These are phyloP conservation scores for Thermoascus crustaceus DNA, from an alignment of 2,329 filamentous ascomycete genomes.

Conservation along the genomic window DNA sequence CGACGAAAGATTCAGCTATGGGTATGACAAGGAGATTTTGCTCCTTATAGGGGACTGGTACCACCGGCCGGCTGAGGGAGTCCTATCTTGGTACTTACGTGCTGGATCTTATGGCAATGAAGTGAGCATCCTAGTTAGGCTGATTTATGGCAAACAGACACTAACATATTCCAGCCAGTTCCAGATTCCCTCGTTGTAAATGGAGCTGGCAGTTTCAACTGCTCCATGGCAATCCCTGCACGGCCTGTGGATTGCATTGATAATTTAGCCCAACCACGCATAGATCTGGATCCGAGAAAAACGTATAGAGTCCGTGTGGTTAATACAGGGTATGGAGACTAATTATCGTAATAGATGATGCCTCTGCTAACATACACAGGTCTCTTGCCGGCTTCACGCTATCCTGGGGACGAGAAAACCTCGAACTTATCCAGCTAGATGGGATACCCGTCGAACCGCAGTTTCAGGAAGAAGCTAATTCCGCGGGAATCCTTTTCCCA, in stretches of 20 bases:
- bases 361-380: conserved; percentile 11
- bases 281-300: conserved; percentile 15
- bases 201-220: conserved; percentile 39
- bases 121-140: conserved; percentile 14
- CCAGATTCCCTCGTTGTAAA: conserved; percentile 44
- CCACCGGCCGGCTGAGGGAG: conserved; percentile 33
- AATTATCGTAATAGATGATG: background rate
- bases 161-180: conserved; percentile 29
- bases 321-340: conserved; percentile 33
- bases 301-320: conserved; percentile 34
- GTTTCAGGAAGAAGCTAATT: conserved; percentile 15
- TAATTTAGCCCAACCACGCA: conserved; percentile 16
- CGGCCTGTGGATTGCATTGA: conserved; percentile 38
- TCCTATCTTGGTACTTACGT: conserved; percentile 38
- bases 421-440: conserved; percentile 35
- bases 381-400: conserved; percentile 35
- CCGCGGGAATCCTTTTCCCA: conserved; percentile 35
- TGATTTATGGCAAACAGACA: background rate
- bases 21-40: conserved; percentile 35
- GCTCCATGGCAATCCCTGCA: conserved; percentile 38
- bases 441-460: conserved; percentile 24
- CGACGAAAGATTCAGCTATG: conserved; percentile 9
- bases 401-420: conserved; percentile 19
- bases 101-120: conserved; percentile 38
- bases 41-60: conserved; percentile 46